A percentile compares a stretch with the other conserved stretches of the same genome.
These are phyloP conservation scores for Stagonosporopsis rhizophila DNA, from an alignment of 2,329 filamentous ascomycete species.

Conservation along the genomic window DNA sequence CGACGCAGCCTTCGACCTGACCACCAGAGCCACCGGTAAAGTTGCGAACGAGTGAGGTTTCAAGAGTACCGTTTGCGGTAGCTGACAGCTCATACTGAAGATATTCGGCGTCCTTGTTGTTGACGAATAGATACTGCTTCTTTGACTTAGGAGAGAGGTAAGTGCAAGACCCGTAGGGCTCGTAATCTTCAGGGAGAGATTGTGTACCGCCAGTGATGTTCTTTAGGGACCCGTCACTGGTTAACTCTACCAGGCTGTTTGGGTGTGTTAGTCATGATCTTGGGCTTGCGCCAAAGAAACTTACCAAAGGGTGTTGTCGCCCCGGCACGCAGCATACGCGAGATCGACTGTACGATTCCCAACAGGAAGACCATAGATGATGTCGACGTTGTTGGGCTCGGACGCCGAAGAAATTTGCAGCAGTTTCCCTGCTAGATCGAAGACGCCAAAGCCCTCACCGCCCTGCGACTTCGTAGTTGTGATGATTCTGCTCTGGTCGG, in stretches of 20 bases:
- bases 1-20: constrained; percentile 63
- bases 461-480: constrained; percentile 61
- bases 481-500: constrained; percentile 57
- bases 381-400: constrained; percentile 63
- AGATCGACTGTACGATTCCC: constrained; percentile 57
- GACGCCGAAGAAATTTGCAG: constrained; percentile 55
- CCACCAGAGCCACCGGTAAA: constrained; percentile 61
- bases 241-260: constrained; percentile 58
- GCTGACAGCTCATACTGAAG: constrained; percentile 60
- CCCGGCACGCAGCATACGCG: constrained; percentile 60
- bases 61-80: constrained; percentile 51
- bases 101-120: constrained; percentile 62
- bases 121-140: constrained; percentile 63
- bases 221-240: constrained; percentile 54
- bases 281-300: constrained; percentile 18
- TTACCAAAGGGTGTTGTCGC: constrained; percentile 62
- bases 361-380: constrained; percentile 59
- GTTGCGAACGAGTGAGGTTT: constrained; percentile 58
- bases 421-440: constrained; percentile 58
- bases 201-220: constrained; percentile 57
- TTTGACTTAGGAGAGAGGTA: constrained; percentile 58
- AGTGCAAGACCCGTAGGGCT: constrained; percentile 61
- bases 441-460: constrained; percentile 59
- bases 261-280: background rate
- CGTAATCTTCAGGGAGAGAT: constrained; percentile 55